phyloP scores from a whole-genome alignment of 2,329 filamentous ascomycete species.

The Nothopassalora personata region DNA sequence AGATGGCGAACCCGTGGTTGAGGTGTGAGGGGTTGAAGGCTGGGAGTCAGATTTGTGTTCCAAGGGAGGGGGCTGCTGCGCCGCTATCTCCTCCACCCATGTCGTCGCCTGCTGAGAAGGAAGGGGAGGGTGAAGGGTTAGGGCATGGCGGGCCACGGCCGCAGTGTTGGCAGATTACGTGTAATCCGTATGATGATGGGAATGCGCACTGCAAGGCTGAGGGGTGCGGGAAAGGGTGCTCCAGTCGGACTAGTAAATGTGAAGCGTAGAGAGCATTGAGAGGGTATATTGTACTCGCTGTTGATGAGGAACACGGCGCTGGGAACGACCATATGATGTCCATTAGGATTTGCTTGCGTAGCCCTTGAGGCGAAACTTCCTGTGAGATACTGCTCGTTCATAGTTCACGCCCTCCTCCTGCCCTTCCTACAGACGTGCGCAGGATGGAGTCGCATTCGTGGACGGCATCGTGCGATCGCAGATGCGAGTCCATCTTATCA shows the following conservation, averaged over 20 bases:
- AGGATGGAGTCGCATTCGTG: no score
- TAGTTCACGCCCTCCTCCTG: no score
- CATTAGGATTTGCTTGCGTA: no score
- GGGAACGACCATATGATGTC: no score
- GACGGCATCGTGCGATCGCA: no score
- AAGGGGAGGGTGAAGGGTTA: neutral
- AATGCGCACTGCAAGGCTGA: neutral
- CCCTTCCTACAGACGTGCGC: no score
- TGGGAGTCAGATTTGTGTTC: conserved; percentile 11
- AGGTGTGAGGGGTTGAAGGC: conserved; percentile 8
- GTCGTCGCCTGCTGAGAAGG: neutral
- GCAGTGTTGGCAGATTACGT: neutral
- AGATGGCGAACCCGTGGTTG: conserved; percentile 9
- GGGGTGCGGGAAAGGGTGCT: neutral
- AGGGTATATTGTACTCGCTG: neutral
- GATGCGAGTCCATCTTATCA: no score
- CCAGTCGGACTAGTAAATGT: neutral
- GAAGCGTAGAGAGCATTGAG: neutral
- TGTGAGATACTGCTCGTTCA: no score
- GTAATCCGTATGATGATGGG: neutral
- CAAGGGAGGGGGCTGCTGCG: neutral
- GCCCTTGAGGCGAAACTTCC: no score
- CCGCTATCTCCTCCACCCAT: neutral
- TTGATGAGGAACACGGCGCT: neutral
- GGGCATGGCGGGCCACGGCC: neutral